These are phyloP conservation scores for Agrocybe pediades DNA, from an alignment of 768 basidiomycete genomes.

Conservation along the genomic window DNA sequence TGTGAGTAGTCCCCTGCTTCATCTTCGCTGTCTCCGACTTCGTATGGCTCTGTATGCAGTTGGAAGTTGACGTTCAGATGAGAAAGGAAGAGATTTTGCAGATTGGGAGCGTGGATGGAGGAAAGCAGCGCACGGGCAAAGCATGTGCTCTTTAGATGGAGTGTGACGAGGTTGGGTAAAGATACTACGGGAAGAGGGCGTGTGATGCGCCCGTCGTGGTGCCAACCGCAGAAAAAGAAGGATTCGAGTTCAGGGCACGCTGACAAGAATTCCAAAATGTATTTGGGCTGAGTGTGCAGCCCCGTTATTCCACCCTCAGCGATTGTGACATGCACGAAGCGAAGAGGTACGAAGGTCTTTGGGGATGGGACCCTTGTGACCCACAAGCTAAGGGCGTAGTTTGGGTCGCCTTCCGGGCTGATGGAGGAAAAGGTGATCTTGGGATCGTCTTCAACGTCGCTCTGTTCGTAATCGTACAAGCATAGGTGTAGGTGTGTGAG, in stretches of 20 bases:
- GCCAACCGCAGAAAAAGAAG: constrained; percentile 58
- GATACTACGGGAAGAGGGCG: constrained; percentile 41
- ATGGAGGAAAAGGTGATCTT: constrained; percentile 36
- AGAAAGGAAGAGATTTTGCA: constrained; percentile 61
- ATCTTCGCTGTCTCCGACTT: constrained; percentile 74
- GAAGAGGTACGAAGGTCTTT: constrained; percentile 44
- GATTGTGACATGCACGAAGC: constrained; percentile 60
- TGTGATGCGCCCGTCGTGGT: constrained; percentile 39
- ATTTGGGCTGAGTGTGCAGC: constrained; percentile 44
- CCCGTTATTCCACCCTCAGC: constrained; percentile 43
- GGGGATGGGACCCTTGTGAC: constrained; percentile 52
- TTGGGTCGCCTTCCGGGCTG: constrained; percentile 25
- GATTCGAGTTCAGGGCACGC: constrained; percentile 63
- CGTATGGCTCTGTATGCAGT: constrained; percentile 38
- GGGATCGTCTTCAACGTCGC: constrained; percentile 29
- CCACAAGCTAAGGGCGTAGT: constrained; percentile 47
- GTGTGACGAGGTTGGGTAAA: constrained; percentile 60
- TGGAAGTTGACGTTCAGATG: constrained; percentile 67
- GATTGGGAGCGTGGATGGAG: constrained; percentile 58
- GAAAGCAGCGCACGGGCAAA: constrained; percentile 67
- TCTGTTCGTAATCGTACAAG: constrained; percentile 34
- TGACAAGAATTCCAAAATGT: constrained; percentile 60
- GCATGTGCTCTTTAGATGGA: constrained; percentile 61
- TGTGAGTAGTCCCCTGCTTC: constrained; percentile 75
- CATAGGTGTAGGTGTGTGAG: constrained; percentile 40